Evolutionary conservation across 2,329 filamentous ascomycete species (phyloP).

Genomic region (Ascocoryne sarcoides): DNA sequence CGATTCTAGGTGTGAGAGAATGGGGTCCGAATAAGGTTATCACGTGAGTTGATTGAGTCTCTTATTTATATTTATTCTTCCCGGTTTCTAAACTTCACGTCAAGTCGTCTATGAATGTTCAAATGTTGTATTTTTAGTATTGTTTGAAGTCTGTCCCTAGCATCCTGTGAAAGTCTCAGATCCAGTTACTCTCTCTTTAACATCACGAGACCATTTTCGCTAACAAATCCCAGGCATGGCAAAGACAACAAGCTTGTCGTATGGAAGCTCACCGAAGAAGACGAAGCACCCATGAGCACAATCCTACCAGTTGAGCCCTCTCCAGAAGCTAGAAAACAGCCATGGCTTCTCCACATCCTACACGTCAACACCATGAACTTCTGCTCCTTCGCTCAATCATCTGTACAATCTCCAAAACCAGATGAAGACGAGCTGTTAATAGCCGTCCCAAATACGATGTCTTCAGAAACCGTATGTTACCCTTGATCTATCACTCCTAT

Average conservation of each 20-base stretch:
- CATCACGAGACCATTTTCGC: too few relatives aligned
- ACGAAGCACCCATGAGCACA: conserved; percentile 58
- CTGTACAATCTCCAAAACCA: not conserved
- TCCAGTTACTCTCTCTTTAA: too few relatives aligned
- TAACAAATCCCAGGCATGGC: conserved; percentile 60
- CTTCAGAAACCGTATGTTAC: conserved; percentile 55
- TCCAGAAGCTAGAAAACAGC: conserved; percentile 45
- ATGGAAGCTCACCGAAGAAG: conserved; percentile 60
- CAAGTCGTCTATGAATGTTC: too few relatives aligned
- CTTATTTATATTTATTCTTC: too few relatives aligned
- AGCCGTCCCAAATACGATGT: conserved; percentile 71
- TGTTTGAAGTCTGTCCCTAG: too few relatives aligned
- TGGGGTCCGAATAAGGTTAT: conserved; percentile 70
- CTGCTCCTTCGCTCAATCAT: conserved; percentile 61
- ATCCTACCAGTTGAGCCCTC: conserved; percentile 60
- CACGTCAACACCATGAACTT: conserved; percentile 93
- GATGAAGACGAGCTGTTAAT: conserved; percentile 46
- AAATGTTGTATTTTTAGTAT: too few relatives aligned
- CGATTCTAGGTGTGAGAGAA: conserved; percentile 64
- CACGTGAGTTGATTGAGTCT: conserved; percentile 60
- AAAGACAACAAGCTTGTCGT: conserved; percentile 79
- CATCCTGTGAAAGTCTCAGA: too few relatives aligned
- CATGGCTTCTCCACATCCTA: conserved; percentile 79
- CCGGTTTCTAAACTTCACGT: too few relatives aligned
- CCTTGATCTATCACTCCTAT: conserved; percentile 11